A percentile compares a stretch with the other conserved stretches of the same genome.
phyloP scores from a whole-genome alignment of 352 stramenopile species.

The Phytopythium boreale region DNA sequence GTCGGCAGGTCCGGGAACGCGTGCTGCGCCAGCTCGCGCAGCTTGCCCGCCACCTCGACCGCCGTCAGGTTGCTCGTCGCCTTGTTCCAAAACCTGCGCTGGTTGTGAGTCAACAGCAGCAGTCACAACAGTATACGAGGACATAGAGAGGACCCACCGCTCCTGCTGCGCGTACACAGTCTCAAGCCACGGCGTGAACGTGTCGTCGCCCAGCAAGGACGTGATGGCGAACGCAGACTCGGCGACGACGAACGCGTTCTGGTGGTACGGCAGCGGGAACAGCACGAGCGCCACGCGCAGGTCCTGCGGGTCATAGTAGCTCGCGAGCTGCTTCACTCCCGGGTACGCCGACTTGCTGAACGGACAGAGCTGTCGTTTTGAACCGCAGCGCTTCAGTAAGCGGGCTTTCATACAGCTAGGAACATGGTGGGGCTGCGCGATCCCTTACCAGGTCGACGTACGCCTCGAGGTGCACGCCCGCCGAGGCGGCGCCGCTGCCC shows the following conservation, averaged over 20 bases:
- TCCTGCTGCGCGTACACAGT: conserved; percentile 73
- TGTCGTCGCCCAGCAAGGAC: conserved; percentile 37
- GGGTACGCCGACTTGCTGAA: conserved; percentile 61
- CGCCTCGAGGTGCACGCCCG: conserved; percentile 71
- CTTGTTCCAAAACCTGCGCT: conserved; percentile 68
- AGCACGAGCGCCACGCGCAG: conserved; percentile 62
- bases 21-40: conserved; percentile 51
- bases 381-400: background rate
- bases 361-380: conserved; percentile 46
- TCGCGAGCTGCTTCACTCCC: conserved; percentile 58
- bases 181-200: conserved; percentile 62
- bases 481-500: conserved; percentile 35
- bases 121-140: background rate
- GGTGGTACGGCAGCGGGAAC: conserved; percentile 70
- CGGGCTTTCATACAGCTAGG: background rate
- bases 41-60: conserved; percentile 55
- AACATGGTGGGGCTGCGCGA: background rate
- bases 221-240: conserved; percentile 64
- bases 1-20: conserved; percentile 53
- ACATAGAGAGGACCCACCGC: conserved; percentile 21
- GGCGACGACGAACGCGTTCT: conserved; percentile 61
- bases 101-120: background rate
- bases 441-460: conserved; percentile 65
- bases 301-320: conserved; percentile 51
- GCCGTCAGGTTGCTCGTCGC: conserved; percentile 57